Conservation (phyloP, 345 rosid genomes). For the Gossypium herbaceum region DNA sequence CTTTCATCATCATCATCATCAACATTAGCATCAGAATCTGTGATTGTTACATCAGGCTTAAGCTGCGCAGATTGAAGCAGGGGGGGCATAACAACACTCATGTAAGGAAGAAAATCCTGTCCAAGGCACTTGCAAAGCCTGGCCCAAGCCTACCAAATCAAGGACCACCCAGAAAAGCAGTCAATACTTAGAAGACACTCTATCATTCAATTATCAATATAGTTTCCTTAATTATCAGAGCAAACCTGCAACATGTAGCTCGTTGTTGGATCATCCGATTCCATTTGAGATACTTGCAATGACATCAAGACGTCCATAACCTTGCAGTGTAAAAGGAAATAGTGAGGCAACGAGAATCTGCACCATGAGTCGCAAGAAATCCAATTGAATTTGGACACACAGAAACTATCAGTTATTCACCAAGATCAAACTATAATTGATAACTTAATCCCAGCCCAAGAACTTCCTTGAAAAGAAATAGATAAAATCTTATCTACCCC, state of each 20-base stretch:
- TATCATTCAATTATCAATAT: neutral
- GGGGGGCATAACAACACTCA: slow-evolving; percentile 73
- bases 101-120: slow-evolving; percentile 71
- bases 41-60: slow-evolving; percentile 66
- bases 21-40: slow-evolving; percentile 62
- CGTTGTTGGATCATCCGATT: slow-evolving; percentile 71
- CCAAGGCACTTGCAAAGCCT: slow-evolving; percentile 79
- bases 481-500: neutral
- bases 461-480: neutral
- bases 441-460: neutral
- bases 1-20: slow-evolving; percentile 70
- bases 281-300: slow-evolving; percentile 64
- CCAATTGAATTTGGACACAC: neutral
- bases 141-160: slow-evolving; percentile 62
- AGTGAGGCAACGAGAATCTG: slow-evolving; percentile 8
- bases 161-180: neutral
- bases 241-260: slow-evolving; percentile 75
- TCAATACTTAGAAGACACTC: neutral
- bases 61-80: slow-evolving; percentile 74
- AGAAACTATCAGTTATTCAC: neutral
- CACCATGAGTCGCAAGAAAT: neutral
- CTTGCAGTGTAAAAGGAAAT: slow-evolving; percentile 26
- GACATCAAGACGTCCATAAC: slow-evolving; percentile 76
- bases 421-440: slow-evolving; percentile 6
- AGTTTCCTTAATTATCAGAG: neutral